Percentiles rank a stretch among this genome's conserved stretches.
Evolutionary conservation across 2,329 filamentous ascomycete genomes (phyloP).

Genomic region (Peltaster fructicola): DNA sequence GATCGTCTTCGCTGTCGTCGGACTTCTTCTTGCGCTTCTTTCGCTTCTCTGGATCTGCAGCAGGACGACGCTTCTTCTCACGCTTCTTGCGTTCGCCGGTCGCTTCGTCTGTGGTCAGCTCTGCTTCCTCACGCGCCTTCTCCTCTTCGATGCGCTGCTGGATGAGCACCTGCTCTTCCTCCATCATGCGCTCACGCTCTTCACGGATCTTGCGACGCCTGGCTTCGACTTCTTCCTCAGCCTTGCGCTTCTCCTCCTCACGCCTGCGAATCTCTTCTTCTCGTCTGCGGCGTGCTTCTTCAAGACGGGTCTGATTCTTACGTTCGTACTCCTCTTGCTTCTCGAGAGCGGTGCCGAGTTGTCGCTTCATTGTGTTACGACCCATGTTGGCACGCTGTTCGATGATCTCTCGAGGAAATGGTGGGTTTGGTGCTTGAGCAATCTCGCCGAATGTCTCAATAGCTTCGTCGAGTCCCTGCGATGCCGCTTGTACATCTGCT

Average conservation of each 20-base stretch:
- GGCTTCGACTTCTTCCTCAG: conserved; percentile 52
- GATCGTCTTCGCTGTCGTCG: conserved; percentile 27
- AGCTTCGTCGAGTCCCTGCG: conserved; percentile 65
- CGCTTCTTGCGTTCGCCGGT: conserved; percentile 67
- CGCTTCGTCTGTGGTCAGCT: conserved; percentile 65
- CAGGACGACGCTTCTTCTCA: conserved; percentile 42
- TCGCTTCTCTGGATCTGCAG: conserved; percentile 11
- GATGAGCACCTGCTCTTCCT: conserved; percentile 53
- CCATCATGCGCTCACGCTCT: conserved; percentile 65
- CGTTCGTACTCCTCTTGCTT: conserved; percentile 83
- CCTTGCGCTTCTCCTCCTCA: conserved; percentile 56
- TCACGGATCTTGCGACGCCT: conserved; percentile 67
- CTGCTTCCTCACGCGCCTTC: conserved; percentile 43
- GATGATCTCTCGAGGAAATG: conserved; percentile 77
- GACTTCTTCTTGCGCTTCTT: conserved; percentile 32
- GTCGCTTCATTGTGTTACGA: conserved; percentile 80
- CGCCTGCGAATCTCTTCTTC: conserved; percentile 63
- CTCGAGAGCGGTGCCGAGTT: conserved; percentile 70
- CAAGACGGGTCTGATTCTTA: conserved; percentile 75
- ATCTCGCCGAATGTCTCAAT: conserved; percentile 51
- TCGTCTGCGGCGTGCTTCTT: conserved; percentile 60
- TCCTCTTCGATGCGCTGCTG: conserved; percentile 57
- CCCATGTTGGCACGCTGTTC: conserved; percentile 97
- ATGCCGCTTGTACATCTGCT: conserved; percentile 63
- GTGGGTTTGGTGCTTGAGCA: conserved; percentile 47